Percentiles rank a stretch among this genome's conserved stretches.
Conservation (phyloP, 192 early-diverging fungal species). For the Gonapodya sp. region DNA sequence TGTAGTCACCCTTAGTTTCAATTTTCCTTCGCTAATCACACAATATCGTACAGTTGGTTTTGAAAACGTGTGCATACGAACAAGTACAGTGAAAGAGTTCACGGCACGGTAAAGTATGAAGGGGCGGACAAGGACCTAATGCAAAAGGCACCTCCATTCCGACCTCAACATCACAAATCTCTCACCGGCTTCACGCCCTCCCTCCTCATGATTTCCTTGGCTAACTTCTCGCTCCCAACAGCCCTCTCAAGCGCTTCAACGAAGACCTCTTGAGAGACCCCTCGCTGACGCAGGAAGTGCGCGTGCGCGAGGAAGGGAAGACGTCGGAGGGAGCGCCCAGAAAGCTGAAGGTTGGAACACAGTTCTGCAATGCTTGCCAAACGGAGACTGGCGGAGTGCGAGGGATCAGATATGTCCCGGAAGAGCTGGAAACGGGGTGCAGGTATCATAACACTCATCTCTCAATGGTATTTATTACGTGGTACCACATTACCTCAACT, state of each 20-base stretch:
- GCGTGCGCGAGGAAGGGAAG: conserved; percentile 51
- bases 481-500: neutral
- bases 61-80: neutral
- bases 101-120: neutral
- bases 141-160: neutral
- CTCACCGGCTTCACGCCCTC: neutral
- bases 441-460: neutral
- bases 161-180: neutral
- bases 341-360: conserved; percentile 29
- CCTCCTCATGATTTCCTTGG: neutral
- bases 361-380: conserved; percentile 27
- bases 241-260: neutral
- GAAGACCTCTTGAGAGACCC: neutral
- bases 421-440: neutral
- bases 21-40: no score
- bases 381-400: conserved; percentile 15
- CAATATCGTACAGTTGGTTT: neutral
- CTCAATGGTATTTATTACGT: neutral
- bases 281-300: neutral
- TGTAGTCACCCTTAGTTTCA: neutral
- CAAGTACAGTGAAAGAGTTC: neutral
- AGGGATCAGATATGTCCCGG: neutral
- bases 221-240: neutral
- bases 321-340: conserved; percentile 36
- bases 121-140: neutral